These are phyloP conservation scores for Diaporthe vaccinii DNA, from an alignment of 2,329 filamentous ascomycete genomes.

Conservation along the genomic window DNA sequence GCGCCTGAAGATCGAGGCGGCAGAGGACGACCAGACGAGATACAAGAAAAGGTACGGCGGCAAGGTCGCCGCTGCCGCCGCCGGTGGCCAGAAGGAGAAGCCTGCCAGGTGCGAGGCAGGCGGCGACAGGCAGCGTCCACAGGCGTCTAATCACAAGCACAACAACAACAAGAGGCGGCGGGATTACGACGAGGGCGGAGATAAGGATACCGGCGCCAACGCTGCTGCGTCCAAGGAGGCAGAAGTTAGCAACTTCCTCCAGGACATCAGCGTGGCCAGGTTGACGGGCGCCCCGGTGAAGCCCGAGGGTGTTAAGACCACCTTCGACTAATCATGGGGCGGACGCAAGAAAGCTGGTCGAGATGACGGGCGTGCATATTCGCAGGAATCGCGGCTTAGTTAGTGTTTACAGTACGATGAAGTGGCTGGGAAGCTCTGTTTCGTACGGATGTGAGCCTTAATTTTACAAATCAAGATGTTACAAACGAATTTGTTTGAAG, in stretches of 20 bases:
- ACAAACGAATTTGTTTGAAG: not conserved
- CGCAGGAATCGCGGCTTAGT: not conserved
- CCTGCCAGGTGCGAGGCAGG: conserved; percentile 8
- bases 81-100: conserved; percentile 34
- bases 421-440: not conserved
- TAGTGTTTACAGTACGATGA: too few species aligned
- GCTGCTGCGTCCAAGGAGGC: conserved; percentile 47
- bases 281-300: conserved; percentile 85
- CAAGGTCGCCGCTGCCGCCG: conserved; percentile 65
- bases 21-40: conserved; percentile 87
- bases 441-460: not conserved
- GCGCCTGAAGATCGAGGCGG: conserved; percentile 88
- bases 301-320: conserved; percentile 83
- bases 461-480: not conserved
- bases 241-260: conserved; percentile 54
- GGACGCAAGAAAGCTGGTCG: not conserved
- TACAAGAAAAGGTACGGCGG: conserved; percentile 97
- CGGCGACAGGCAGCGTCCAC: conserved; percentile 45
- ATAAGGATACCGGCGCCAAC: conserved; percentile 16
- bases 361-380: not conserved
- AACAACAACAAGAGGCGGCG: conserved; percentile 92
- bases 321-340: conserved; percentile 73
- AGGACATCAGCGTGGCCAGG: conserved; percentile 68
- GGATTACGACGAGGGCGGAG: conserved; percentile 85
- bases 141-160: conserved; percentile 69